Conservation (phyloP, 2,329 filamentous ascomycete genomes). For the Verticillium alfalfae region DNA sequence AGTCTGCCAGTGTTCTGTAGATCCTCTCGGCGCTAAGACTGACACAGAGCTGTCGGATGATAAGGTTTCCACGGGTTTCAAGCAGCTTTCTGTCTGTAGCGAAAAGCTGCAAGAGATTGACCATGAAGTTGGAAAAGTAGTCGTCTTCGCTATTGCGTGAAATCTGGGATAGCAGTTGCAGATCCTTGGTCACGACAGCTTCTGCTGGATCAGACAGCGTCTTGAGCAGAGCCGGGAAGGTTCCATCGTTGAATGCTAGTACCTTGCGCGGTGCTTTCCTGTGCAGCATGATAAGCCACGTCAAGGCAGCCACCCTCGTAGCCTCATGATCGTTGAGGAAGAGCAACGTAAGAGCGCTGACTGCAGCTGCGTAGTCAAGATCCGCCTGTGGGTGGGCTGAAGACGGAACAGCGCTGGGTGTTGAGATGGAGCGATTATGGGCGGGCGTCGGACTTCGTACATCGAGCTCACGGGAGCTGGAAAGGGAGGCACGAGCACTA, state of each 20-base stretch:
- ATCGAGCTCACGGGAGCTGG: constrained; percentile 49
- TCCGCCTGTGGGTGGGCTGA: constrained; percentile 51
- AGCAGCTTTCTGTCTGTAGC: constrained; percentile 87
- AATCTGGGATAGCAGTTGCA: constrained; percentile 91
- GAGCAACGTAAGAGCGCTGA: constrained; percentile 85
- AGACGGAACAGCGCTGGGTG: constrained; percentile 35
- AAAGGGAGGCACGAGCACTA: constrained; percentile 46
- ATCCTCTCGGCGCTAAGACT: constrained; percentile 92
- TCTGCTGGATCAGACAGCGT: constrained; percentile 94
- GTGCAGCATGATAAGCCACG: constrained; percentile 97
- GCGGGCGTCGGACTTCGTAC: constrained; percentile 45
- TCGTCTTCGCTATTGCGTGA: constrained; percentile 95
- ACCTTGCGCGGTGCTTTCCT: constrained; percentile 91
- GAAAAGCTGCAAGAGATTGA: constrained; percentile 90
- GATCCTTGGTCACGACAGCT: constrained; percentile 88
- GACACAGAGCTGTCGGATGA: constrained; percentile 90
- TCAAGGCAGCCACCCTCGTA: constrained; percentile 86
- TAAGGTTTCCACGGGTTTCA: constrained; percentile 89
- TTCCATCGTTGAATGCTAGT: constrained; percentile 92
- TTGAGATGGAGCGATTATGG: constrained; percentile 39
- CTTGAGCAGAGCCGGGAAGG: constrained; percentile 92
- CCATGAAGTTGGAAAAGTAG: constrained; percentile 98
- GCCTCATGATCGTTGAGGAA: constrained; percentile 97
- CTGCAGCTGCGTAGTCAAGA: constrained; percentile 92
- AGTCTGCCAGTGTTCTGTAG: constrained; percentile 91